Evolutionary conservation across 225 moss, liverwort and hornwort species (phyloP), one percentile per base, ranked within the genome.

Genomic region (Physcomitrium patens): DNA sequence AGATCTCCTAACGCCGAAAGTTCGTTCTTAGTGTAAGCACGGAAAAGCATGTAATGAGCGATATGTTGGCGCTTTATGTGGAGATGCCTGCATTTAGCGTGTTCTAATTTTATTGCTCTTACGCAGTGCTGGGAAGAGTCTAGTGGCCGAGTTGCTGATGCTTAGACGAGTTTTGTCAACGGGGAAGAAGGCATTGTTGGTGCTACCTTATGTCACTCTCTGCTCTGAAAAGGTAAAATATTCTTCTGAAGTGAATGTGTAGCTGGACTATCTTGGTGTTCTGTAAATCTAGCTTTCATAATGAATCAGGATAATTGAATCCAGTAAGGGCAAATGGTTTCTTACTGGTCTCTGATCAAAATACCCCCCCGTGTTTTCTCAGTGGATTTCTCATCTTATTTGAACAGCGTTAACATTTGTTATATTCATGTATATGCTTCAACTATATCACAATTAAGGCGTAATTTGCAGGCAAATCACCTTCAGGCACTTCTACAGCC

Each of bases 121-220:
- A 18, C 73, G 51, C 82, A 97, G 97, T 90, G 97, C 97, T 69
- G 97, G 97, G 75, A 99, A 99, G 81, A 99, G 97, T 80, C 82
- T 99, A 67, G 97, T 99, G 58, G 93, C 97, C 53, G 97, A 99
- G 76, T 70, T 99, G 79, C 80, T 94, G 79, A 95, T 99, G 94
- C 70, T 99, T 60, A 88, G 87, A 80, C 82, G 89, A 65, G 60
- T 99, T 71, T 76, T 99, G 44, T 86, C 91, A 73, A 93, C 94
- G 50, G 87, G 87, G 70, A 99, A 84, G 89, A 93, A 89, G 82
- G 97, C 94, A 53, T 81, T 99, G 26, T 79, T 99, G 76, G 97
- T 99, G 80, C 89, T 99, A 78, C 97, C 97, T 6, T 99, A 91
- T 70, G 91, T 94, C 50, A 86, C 97, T 18, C 91, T 99, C 79